A percentile compares a stretch with the other conserved stretches of the same genome.
Evolutionary conservation across 1,284 basidiomycete species (phyloP).

Genomic region (Gymnopus androsaceus): DNA sequence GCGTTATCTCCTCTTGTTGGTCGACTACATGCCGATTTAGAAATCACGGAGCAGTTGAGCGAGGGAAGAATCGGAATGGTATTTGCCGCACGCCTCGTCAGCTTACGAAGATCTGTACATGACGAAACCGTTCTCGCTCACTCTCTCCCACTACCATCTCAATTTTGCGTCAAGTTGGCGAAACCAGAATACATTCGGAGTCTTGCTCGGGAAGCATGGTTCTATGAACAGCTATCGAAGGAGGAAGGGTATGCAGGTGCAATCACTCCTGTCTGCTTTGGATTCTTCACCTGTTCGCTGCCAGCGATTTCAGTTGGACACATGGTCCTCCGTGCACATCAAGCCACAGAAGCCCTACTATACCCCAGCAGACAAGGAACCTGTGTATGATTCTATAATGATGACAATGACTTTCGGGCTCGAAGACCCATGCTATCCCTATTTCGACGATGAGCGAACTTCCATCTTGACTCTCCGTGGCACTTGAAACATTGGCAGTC

Average conservation of each 20-base stretch:
- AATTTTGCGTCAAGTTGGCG: conserved; percentile 19
- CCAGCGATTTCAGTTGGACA: background rate
- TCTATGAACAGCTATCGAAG: conserved; percentile 18
- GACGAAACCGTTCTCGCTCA: background rate
- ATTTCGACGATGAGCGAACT: background rate
- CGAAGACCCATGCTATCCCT: background rate
- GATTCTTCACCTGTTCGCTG: conserved; percentile 12
- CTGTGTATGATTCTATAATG: background rate
- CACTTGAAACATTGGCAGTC: background rate
- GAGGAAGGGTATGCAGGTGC: conserved; percentile 7
- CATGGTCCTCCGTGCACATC: background rate
- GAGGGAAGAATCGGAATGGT: background rate
- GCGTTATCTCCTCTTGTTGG: background rate
- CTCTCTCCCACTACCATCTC: conserved; percentile 12
- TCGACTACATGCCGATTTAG: background rate
- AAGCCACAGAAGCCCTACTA: background rate
- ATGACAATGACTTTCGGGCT: background rate
- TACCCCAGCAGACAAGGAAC: background rate
- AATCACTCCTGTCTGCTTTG: conserved; percentile 15
- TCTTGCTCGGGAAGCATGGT: conserved; percentile 21
- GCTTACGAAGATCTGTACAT: background rate
- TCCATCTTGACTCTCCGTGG: background rate
- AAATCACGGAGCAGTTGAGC: background rate
- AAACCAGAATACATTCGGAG: conserved; percentile 14
- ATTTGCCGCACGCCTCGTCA: background rate